Evolutionary conservation across 768 basidiomycete genomes (phyloP).

Genomic region (Tephrocybe sp.): DNA sequence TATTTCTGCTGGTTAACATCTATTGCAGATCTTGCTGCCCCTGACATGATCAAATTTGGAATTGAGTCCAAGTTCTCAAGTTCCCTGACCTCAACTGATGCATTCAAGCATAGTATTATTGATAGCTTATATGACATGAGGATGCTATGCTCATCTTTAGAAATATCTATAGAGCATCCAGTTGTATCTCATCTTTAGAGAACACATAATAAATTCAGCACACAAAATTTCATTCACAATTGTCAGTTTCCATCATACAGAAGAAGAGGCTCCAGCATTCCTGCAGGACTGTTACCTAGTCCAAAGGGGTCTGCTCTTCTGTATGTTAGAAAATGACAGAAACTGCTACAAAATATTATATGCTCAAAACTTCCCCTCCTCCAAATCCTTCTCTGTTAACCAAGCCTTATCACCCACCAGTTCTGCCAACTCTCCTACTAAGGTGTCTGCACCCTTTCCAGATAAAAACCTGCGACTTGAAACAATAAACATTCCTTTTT

Average conservation of each 20-base stretch:
- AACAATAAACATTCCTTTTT: slow-evolving; percentile 74
- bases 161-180: slow-evolving; percentile 18
- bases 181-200: slow-evolving; percentile 29
- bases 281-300: neutral
- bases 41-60: slow-evolving; percentile 83
- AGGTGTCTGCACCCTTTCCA: slow-evolving; percentile 44
- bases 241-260: slow-evolving; percentile 11
- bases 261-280: slow-evolving; percentile 1
- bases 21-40: slow-evolving; percentile 72
- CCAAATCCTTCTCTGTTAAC: slow-evolving; percentile 35
- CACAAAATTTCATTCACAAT: neutral
- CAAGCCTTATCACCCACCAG: slow-evolving; percentile 36
- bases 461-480: slow-evolving; percentile 58
- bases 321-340: slow-evolving; percentile 13
- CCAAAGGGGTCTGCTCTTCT: slow-evolving; percentile 7
- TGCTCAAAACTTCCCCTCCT: slow-evolving; percentile 29
- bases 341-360: neutral
- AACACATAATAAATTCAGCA: neutral
- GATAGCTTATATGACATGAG: slow-evolving; percentile 72
- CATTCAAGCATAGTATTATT: slow-evolving; percentile 60
- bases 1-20: neutral
- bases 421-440: slow-evolving; percentile 41
- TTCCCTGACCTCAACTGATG: slow-evolving; percentile 63
- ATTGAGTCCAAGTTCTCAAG: slow-evolving; percentile 86
- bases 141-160: slow-evolving; percentile 38